Evolutionary conservation across 441 rosid genomes (phyloP), one percentile per base, ranked within the genome.

Genomic region (Croton laevigatus): DNA sequence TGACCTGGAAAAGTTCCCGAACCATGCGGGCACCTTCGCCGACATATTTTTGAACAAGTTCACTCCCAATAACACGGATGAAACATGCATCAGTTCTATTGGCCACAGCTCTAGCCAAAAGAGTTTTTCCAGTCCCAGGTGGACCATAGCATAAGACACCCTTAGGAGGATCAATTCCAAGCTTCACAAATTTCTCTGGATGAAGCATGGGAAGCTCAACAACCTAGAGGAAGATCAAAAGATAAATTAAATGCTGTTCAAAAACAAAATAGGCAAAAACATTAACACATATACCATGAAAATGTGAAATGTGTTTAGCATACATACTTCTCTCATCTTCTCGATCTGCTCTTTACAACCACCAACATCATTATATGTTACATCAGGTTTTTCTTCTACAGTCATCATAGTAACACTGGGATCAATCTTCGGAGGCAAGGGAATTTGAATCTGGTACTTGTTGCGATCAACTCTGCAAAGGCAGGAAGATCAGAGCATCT

Each of bases 381-480:
- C 99, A 79, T 94, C 99, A 20, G 99, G 99, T 72, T 94, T 94
- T 81, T 94, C 99, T 83, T 94, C 99, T 14, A 92, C 99, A 0
- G 97, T 94, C 99, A 94, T 94, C 98, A 94, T 94, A 51, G 97
- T 94, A 58, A 94, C 98, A 75, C 96, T 92, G 44, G 99, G 99
- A 84, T 94, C 99, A 66, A 94, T 94, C 74, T 94, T 94, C 1
- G 99, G 99, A 72, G 99, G 99, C 78, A 90, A 81, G 12, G 99
- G 99, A 71, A 94, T 94, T 79, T 94, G 99, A 60, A 94, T 94
- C 82, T 94, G 99, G 79, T 94, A 94, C 65, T 94, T 94, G 70
- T 94, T 94, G 16, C 97, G 86, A 73, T 94, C 99, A 22, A 92
- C 99, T 71, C 99, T 92, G 87, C 79, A 80, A 78, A 23, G 32